Evolutionary conservation across 805 yeast species (phyloP).

Genomic region (Naumovozyma castellii): DNA sequence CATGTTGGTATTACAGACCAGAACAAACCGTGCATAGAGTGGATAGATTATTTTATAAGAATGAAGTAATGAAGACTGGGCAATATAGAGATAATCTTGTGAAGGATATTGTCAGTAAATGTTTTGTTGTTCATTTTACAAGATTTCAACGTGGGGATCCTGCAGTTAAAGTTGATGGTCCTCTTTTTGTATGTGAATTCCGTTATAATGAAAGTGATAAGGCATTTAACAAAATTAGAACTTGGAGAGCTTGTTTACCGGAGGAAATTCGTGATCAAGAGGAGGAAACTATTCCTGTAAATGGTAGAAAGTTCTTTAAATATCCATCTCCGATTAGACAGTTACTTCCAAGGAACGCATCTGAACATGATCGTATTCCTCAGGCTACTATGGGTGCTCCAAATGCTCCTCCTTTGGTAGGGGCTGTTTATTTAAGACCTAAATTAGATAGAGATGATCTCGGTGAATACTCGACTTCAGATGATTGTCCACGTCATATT

Average conservation of each 20-base stretch:
- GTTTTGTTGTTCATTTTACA: slow-evolving; percentile 90
- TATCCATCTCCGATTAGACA: slow-evolving; percentile 80
- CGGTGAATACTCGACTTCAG: slow-evolving; percentile 57
- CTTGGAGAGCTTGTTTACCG: slow-evolving; percentile 98
- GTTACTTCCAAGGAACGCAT: slow-evolving; percentile 65
- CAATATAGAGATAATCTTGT: slow-evolving; percentile 91
- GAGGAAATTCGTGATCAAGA: slow-evolving; percentile 84
- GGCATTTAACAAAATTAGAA: slow-evolving; percentile 86
- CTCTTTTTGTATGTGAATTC: slow-evolving; percentile 87
- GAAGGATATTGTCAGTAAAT: slow-evolving; percentile 81
- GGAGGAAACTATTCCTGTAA: slow-evolving; percentile 69
- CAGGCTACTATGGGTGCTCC: slow-evolving; percentile 72
- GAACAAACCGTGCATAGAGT: slow-evolving; percentile 94
- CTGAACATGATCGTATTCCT: slow-evolving; percentile 67
- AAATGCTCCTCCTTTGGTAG: slow-evolving; percentile 86
- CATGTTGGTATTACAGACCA: slow-evolving; percentile 96
- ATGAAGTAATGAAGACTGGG: slow-evolving; percentile 94
- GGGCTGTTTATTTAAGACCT: slow-evolving; percentile 78
- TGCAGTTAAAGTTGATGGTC: slow-evolving; percentile 65
- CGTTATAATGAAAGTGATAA: slow-evolving; percentile 88
- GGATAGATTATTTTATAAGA: slow-evolving; percentile 81
- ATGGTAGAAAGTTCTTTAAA: slow-evolving; percentile 56
- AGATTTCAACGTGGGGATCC: slow-evolving; percentile 94
- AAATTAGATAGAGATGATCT: slow-evolving; percentile 72
- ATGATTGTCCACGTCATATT: slow-evolving; percentile 36